Evolutionary conservation across 805 yeast species (phyloP).

Genomic region (Sporopachydermia lactativora): DNA sequence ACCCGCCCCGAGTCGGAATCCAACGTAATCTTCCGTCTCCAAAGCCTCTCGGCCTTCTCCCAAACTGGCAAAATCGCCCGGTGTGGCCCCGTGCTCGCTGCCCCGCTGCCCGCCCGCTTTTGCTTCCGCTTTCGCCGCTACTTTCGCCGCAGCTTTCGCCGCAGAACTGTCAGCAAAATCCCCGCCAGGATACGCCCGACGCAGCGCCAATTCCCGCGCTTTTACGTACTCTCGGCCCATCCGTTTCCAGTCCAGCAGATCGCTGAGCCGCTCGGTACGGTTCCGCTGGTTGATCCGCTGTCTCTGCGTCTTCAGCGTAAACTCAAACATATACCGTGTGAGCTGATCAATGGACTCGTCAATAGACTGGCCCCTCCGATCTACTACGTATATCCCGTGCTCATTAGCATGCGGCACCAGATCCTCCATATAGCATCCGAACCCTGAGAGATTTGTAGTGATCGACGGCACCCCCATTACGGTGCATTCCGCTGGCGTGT

Average conservation of each 20-base stretch:
- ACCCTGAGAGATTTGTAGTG: slow-evolving; percentile 91
- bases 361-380: slow-evolving; percentile 80
- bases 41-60: slow-evolving; percentile 73
- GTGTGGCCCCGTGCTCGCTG: slow-evolving; percentile 52
- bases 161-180: slow-evolving; percentile 19
- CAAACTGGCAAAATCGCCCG: slow-evolving; percentile 94
- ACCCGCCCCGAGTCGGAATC: slow-evolving; percentile 25
- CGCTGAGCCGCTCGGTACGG: slow-evolving; percentile 88
- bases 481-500: slow-evolving; percentile 98
- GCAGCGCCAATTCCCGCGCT: slow-evolving; percentile 83
- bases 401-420: slow-evolving; percentile 86
- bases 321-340: slow-evolving; percentile 79
- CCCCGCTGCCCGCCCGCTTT: slow-evolving; percentile 59
- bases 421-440: slow-evolving; percentile 98
- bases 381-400: slow-evolving; percentile 95
- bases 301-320: slow-evolving; percentile 79
- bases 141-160: too few relatives aligned
- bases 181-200: slow-evolving; percentile 86
- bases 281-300: slow-evolving; percentile 97
- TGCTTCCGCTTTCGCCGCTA: slow-evolving; percentile 70
- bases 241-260: slow-evolving; percentile 91
- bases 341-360: slow-evolving; percentile 90
- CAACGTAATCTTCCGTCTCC: slow-evolving; percentile 58
- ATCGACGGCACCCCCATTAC: slow-evolving; percentile 99
- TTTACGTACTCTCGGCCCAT: slow-evolving; percentile 96